Evolutionary conservation across 805 yeast species (phyloP).

Genomic region (Ogataea zsoltii): DNA sequence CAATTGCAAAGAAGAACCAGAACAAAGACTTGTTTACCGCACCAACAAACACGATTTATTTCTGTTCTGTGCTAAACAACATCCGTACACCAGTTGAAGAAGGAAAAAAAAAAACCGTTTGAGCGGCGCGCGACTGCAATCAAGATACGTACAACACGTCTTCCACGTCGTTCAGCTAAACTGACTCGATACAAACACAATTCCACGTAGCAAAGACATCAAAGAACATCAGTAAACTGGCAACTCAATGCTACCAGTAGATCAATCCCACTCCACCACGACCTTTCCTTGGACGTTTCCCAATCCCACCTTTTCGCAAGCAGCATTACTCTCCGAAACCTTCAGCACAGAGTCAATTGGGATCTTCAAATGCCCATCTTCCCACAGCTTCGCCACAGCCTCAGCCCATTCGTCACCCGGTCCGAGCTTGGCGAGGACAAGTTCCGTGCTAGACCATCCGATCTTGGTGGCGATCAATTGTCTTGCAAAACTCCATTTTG

Average conservation of each 20-base stretch:
- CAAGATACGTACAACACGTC: no score
- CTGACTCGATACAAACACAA: no score
- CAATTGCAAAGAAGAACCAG: background rate
- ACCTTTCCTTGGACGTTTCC: conserved; percentile 68
- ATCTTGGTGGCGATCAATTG: conserved; percentile 14
- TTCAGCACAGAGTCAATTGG: conserved; percentile 54
- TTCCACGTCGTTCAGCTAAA: no score
- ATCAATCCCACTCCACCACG: conserved; percentile 38
- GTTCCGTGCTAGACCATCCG: conserved; percentile 15
- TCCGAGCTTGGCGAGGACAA: conserved; percentile 5
- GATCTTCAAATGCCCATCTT: conserved; percentile 44
- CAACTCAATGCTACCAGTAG: background rate
- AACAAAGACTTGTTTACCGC: background rate
- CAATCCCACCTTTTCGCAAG: conserved; percentile 46
- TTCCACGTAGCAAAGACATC: no score
- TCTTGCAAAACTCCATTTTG: conserved; percentile 21
- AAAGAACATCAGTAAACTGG: no score
- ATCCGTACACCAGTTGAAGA: conserved; percentile 9
- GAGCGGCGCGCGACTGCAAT: no score
- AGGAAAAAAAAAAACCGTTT: background rate
- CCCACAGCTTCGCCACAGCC: conserved; percentile 46
- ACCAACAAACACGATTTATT: conserved; percentile 4
- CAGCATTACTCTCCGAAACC: conserved; percentile 48
- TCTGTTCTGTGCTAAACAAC: background rate
- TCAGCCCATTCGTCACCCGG: conserved; percentile 15